Evolutionary conservation across 2,329 filamentous ascomycete species (phyloP).

Genomic region (Pseudogymnoascus sp.): DNA sequence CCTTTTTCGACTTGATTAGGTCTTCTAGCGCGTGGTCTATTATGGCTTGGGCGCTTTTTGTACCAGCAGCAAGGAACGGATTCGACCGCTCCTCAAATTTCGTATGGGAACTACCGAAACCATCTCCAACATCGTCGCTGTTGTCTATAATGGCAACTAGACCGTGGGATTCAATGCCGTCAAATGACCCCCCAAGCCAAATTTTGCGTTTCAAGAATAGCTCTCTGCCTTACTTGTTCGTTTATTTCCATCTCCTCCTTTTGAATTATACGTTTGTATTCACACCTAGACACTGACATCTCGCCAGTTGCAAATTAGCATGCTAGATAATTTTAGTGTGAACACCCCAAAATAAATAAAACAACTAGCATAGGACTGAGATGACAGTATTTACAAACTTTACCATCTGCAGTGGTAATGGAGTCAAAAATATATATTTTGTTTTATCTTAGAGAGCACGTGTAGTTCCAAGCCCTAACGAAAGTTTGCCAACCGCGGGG

Average conservation of each 20-base stretch:
- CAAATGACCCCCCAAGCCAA: not conserved
- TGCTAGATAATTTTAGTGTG: not conserved
- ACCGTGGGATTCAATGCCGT: not conserved
- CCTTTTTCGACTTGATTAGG: not conserved
- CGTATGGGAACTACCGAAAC: conserved; percentile 6
- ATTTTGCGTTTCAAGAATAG: not conserved
- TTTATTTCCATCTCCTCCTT: not conserved
- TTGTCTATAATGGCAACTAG: not conserved
- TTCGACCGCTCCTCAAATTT: not conserved
- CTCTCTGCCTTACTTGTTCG: not conserved
- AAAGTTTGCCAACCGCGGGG: not conserved
- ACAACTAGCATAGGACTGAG: not conserved
- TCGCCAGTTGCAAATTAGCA: not conserved
- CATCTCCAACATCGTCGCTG: not conserved
- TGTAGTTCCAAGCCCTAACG: conserved; percentile 5
- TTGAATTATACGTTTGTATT: not conserved
- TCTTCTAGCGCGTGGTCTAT: not conserved
- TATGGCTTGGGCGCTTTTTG: not conserved
- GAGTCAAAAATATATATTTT: not conserved
- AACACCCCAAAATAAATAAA: not conserved
- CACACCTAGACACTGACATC: not conserved
- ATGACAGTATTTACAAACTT: not conserved
- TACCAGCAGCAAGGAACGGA: not conserved
- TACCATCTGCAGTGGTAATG: not conserved
- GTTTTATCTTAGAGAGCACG: not conserved